phyloP scores from a whole-genome alignment of 2,329 filamentous ascomycete species.

The Sordariomycetes sp. region DNA sequence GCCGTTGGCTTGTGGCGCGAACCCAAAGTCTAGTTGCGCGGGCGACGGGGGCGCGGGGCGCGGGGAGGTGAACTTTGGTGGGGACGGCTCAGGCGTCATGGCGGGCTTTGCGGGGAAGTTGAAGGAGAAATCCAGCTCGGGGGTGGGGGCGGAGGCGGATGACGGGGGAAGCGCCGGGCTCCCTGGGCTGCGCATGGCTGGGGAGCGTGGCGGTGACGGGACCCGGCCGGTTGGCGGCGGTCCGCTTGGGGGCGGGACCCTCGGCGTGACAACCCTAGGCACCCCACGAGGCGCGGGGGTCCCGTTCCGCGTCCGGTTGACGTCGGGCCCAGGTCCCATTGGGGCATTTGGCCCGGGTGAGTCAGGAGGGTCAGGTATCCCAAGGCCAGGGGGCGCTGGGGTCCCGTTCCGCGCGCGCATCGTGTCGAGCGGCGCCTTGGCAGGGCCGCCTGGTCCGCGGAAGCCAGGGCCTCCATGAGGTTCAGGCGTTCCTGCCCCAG shows the following conservation, averaged over 20 bases:
- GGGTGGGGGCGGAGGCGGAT: not conserved
- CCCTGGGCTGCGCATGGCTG: not conserved
- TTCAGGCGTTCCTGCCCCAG: too few species aligned
- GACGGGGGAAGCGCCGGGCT: not conserved
- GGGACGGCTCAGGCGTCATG: too few species aligned
- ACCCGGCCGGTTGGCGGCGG: not conserved
- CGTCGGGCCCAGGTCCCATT: not conserved
- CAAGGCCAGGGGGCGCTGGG: not conserved
- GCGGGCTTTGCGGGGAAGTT: not conserved
- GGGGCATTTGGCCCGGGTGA: not conserved
- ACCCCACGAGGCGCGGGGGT: not conserved
- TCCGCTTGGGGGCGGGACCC: not conserved
- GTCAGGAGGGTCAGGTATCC: not conserved
- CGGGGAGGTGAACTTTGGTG: not conserved
- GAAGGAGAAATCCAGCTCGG: not conserved
- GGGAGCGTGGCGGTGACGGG: not conserved
- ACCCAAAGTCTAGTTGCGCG: not conserved
- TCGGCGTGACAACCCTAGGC: not conserved
- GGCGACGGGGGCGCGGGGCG: too few species aligned
- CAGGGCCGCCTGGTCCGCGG: not conserved
- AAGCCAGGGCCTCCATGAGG: too few species aligned
- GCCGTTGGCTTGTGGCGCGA: not conserved
- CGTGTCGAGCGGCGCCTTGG: not conserved
- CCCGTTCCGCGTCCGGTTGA: not conserved
- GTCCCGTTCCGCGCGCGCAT: not conserved